Evolutionary conservation across 1,139 yeast genomes (phyloP), one percentile per base, ranked within the genome.

Genomic region (Geotrichum fermentans): DNA sequence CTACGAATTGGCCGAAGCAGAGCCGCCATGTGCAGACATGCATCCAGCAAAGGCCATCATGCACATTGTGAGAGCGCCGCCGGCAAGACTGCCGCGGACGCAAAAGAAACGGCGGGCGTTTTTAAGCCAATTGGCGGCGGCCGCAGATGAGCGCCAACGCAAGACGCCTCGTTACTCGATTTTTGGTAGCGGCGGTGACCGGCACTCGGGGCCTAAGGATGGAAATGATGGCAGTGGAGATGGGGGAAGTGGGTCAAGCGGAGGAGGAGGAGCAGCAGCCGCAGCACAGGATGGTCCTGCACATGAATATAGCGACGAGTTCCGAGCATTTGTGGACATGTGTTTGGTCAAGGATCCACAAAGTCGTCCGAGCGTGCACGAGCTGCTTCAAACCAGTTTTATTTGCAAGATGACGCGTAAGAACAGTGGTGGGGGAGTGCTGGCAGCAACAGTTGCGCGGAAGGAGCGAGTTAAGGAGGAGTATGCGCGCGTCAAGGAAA

Each of bases 1-100:
- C 17, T 82, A 84, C 61, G 95, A 86, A 65, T 82, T 86, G 89
- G 83, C 85, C 52, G 94, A 85, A 66, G 95, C 95, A 28, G 95
- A 85, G 61, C 95, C 95, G 8, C 96, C 96, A 2, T 29, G 29
- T 13, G 40, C 47, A 2, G 46, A 45, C n/a, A 39, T 76, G 51
- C 87, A 83, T 51, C 95, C 95, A 10, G 75, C 83, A 79, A 81
- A 83, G 57, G 84, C 85, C 0, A 70, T 89, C 51, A 77, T 82
- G 60, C 78, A 80, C 52, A 82, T 89, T 48, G 94, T 95, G 18
- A 75, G 75, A 50, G 71, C 76, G 42, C 77, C 79, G 38, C 80
- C 96, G 0, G 96, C 96, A 1, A 61, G 66, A 7, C 68, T 89
- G 49, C 68, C 65, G 4, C 77, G 77, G 1, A 40, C 16, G 29